Conservation (phyloP, 345 rosid species). For the Isatis tinctoria region DNA sequence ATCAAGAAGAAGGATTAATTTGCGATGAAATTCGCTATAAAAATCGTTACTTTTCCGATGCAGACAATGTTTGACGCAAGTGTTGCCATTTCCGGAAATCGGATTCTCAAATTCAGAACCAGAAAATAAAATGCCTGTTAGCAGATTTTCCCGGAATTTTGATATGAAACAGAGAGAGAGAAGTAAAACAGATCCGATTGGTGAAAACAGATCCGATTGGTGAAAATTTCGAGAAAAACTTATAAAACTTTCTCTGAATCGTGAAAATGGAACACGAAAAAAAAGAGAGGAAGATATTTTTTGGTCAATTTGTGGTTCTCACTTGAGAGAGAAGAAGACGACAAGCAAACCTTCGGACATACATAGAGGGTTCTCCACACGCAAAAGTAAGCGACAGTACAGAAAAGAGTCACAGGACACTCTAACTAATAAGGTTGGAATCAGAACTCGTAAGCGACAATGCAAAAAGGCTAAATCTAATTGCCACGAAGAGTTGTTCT, state of each 20-base stretch:
- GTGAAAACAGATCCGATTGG: neutral
- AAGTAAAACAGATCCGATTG: too few species aligned
- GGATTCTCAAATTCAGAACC: neutral
- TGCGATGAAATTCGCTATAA: neutral
- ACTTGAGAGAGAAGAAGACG: neutral
- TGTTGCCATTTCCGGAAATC: conserved; percentile 35
- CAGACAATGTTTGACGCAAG: conserved; percentile 36
- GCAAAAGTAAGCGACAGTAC: neutral
- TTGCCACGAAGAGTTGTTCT: neutral
- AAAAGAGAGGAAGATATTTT: conserved; percentile 8
- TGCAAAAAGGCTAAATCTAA: conserved; percentile 16
- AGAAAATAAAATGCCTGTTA: neutral
- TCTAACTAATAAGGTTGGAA: neutral
- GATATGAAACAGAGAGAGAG: neutral
- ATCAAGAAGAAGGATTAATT: neutral
- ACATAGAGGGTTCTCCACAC: neutral
- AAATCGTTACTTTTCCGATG: conserved; percentile 35
- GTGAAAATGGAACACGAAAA: neutral
- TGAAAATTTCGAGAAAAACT: neutral
- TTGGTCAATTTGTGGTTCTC: conserved; percentile 20
- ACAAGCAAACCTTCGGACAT: neutral
- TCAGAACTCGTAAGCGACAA: neutral
- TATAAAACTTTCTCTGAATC: neutral
- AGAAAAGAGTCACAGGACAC: neutral
- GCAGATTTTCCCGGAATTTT: neutral